Conservation (phyloP, 2,329 filamentous ascomycete genomes). For the Phyllosticta ampelicida region DNA sequence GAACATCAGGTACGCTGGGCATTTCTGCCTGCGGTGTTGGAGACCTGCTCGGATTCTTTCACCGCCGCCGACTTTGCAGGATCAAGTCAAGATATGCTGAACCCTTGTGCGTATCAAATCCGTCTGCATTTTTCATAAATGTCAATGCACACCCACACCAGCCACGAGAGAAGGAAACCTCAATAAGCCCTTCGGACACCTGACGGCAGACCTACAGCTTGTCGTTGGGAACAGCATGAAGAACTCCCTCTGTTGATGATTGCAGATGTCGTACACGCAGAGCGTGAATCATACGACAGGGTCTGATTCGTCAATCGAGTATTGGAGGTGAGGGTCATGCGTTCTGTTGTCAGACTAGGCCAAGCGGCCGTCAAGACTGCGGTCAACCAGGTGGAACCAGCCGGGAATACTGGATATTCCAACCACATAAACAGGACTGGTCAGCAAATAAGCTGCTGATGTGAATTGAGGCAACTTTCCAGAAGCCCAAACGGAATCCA, state of each 20-base stretch:
- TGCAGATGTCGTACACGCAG: conserved; percentile 43
- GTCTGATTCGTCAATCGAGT: conserved; percentile 29
- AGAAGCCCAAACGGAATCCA: conserved; percentile 21
- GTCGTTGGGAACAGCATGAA: conserved; percentile 20
- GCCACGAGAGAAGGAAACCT: background rate
- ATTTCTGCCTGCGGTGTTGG: conserved; percentile 28
- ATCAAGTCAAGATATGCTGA: conserved; percentile 7
- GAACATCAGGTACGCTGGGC: conserved; percentile 28
- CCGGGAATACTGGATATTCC: background rate
- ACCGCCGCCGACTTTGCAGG: conserved; percentile 13
- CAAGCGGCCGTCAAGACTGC: conserved; percentile 18
- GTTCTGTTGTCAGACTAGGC: conserved; percentile 36
- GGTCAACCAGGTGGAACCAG: conserved; percentile 23
- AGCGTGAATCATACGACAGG: conserved; percentile 48
- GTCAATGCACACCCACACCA: conserved; percentile 2
- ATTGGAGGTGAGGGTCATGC: conserved; percentile 18
- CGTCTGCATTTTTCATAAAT: conserved; percentile 12
- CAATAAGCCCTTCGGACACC: conserved; percentile 14
- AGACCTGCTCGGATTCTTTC: conserved; percentile 43
- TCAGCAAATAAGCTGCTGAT: conserved; percentile 24
- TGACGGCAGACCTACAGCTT: conserved; percentile 29
- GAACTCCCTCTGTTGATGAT: conserved; percentile 27
- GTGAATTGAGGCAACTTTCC: conserved; percentile 14
- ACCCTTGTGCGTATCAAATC: conserved; percentile 19
- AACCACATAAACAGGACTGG: conserved; percentile 12